A percentile compares a stretch with the other conserved stretches of the same genome.
Conservation (phyloP, 257 asterid species). For the Solanum gracilifrons region DNA sequence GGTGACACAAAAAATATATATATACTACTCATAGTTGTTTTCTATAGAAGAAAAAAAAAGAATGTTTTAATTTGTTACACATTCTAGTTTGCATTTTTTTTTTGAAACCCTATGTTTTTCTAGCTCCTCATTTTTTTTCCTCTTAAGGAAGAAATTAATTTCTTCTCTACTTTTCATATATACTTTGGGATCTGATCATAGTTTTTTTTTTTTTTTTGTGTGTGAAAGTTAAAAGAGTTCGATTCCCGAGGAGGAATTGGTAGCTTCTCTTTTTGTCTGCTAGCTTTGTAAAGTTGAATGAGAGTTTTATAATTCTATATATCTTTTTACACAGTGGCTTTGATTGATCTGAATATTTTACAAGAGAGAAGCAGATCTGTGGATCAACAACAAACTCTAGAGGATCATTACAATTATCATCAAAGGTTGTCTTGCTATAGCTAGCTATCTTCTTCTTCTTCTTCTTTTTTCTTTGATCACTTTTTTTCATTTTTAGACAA, state of each 20-base stretch:
- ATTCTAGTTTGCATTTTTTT: not conserved
- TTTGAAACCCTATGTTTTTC: not conserved
- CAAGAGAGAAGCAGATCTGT: not conserved
- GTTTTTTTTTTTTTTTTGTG: not conserved
- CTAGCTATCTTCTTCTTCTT: not conserved
- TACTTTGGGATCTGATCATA: slow-evolving; percentile 40
- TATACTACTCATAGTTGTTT: not conserved
- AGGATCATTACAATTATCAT: not conserved
- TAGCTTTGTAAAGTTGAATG: not conserved
- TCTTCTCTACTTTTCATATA: not conserved
- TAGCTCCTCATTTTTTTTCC: not conserved
- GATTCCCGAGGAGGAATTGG: slow-evolving; percentile 42
- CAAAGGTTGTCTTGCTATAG: slow-evolving; percentile 11
- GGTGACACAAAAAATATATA: slow-evolving; percentile 7
- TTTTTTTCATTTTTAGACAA: not conserved
- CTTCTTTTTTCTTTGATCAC: not conserved
- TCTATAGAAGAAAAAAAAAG: not conserved
- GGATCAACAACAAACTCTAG: not conserved
- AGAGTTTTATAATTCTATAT: not conserved
- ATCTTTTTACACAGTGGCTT: not conserved
- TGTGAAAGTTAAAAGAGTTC: slow-evolving; percentile 12
- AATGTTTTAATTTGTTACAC: not conserved
- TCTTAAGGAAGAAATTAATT: not conserved
- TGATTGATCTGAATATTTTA: not conserved
- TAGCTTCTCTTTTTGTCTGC: not conserved